Evolutionary conservation across 345 rosid genomes (phyloP).

Genomic region (Acer negundo): DNA sequence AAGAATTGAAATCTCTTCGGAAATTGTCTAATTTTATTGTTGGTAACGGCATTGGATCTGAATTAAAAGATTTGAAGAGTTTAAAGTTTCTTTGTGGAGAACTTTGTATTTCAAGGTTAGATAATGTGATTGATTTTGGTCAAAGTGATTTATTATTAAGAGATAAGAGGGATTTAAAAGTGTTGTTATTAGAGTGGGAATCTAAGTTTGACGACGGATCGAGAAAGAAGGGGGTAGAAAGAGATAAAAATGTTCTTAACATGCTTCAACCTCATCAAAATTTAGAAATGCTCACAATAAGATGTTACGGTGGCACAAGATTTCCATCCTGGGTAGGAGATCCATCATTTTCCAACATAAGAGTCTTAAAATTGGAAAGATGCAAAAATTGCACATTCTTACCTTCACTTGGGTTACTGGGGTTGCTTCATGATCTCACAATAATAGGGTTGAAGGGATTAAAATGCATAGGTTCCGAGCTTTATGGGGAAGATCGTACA

Average conservation of each 20-base stretch:
- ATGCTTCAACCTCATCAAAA: constrained; percentile 1
- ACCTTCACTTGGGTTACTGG: background rate
- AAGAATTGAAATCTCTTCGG: background rate
- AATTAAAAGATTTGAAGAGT: background rate
- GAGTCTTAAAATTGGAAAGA: background rate
- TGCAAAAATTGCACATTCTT: background rate
- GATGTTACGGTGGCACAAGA: background rate
- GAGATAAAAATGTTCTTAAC: background rate
- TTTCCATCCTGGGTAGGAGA: constrained; percentile 1
- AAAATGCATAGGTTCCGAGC: background rate
- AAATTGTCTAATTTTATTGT: constrained; percentile 12
- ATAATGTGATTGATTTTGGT: background rate
- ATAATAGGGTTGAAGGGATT: background rate
- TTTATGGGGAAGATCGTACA: background rate
- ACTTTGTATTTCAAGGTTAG: background rate
- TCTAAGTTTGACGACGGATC: background rate
- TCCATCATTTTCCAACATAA: background rate
- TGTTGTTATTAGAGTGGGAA: background rate
- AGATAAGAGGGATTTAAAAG: background rate
- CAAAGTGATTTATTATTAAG: background rate
- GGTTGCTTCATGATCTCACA: background rate
- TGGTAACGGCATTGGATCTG: background rate
- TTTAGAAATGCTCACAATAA: background rate
- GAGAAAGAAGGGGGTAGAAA: background rate
- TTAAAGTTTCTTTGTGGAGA: background rate